Conservation (phyloP, 441 rosid species). For the Pelargonium citronellum region DNA sequence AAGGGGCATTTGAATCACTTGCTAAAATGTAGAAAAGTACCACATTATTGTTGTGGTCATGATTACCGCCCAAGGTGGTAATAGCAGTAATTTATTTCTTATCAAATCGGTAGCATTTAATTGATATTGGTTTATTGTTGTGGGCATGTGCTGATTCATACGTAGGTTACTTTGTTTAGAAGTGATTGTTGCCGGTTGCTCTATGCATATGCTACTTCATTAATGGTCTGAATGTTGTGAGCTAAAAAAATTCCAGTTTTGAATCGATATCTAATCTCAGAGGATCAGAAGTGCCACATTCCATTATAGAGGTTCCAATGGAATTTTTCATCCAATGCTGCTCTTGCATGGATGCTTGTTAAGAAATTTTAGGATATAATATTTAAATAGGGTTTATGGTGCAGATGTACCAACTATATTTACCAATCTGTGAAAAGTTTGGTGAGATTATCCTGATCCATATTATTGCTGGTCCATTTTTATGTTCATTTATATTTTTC, state of each 20-base stretch:
- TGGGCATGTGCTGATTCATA: too few species aligned
- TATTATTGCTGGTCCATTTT: neutral
- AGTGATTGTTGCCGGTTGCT: neutral
- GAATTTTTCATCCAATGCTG: neutral
- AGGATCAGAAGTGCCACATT: too few species aligned
- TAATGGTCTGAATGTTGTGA: neutral
- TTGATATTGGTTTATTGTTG: neutral
- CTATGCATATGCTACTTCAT: neutral
- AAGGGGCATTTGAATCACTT: neutral
- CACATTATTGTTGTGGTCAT: neutral
- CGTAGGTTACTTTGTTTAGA: too few species aligned
- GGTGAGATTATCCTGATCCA: neutral
- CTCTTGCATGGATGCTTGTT: neutral
- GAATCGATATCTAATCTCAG: neutral
- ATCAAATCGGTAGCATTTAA: neutral
- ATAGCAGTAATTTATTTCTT: neutral
- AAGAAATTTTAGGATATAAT: neutral
- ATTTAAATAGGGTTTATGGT: too few species aligned
- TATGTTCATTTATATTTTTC: too few species aligned
- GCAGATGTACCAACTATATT: neutral
- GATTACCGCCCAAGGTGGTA: neutral
- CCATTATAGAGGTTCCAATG: neutral
- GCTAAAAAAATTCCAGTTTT: neutral
- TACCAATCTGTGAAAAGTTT: neutral
- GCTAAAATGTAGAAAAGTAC: neutral